These are phyloP conservation scores for Penicillium sp. DNA, from an alignment of 2,329 filamentous ascomycete genomes.

Conservation along the genomic window DNA sequence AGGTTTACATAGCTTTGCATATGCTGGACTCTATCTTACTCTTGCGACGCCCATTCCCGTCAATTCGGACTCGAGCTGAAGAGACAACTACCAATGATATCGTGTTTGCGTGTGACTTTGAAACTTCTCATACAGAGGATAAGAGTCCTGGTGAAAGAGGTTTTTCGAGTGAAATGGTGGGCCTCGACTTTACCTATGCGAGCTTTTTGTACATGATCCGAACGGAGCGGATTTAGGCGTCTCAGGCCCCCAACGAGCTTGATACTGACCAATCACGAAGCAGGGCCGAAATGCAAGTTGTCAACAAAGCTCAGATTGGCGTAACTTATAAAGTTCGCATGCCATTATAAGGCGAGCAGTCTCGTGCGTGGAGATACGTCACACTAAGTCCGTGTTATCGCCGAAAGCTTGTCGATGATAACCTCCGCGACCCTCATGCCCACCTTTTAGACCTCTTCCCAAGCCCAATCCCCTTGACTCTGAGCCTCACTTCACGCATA, in stretches of 20 bases:
- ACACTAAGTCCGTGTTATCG: background rate
- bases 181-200: no score
- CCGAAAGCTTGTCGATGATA: constrained; percentile 7
- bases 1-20: constrained; percentile 9
- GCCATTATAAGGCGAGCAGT: background rate
- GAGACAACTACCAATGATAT: constrained; percentile 13
- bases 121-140: constrained; percentile 12
- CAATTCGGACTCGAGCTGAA: constrained; percentile 16
- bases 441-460: no score
- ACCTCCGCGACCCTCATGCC: no score
- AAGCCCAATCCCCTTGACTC: no score
- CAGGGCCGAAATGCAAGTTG: no score
- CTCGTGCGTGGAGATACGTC: background rate
- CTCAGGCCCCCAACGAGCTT: no score
- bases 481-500: background rate
- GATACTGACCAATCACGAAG: no score
- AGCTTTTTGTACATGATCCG: no score
- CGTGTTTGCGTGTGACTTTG: constrained; percentile 18
- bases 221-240: no score
- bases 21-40: constrained; percentile 17
- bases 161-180: background rate
- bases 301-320: no score
- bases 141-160: constrained; percentile 6
- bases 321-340: background rate
- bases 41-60: constrained; percentile 13